phyloP scores from a whole-genome alignment of 441 rosid genomes.

The Macaranga tanarius region DNA sequence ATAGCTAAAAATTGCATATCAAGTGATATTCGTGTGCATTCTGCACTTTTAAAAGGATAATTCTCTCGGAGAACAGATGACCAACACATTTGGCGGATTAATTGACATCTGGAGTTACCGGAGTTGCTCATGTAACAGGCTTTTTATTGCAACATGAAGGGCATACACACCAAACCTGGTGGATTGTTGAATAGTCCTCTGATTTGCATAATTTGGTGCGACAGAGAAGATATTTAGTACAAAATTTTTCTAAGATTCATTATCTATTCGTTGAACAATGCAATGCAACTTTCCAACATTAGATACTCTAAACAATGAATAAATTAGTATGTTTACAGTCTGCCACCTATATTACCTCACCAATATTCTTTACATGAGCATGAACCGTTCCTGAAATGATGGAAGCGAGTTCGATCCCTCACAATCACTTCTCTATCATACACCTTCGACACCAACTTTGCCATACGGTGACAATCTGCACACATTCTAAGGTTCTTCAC shows the following conservation, averaged over 20 bases:
- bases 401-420: conserved; percentile 84
- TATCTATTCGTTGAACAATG: not conserved
- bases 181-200: not conserved
- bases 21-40: not conserved
- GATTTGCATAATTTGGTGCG: not conserved
- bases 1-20: too few relatives aligned
- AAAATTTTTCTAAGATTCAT: not conserved
- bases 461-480: conserved; percentile 67
- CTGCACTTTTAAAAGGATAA: not conserved
- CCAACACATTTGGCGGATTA: not conserved
- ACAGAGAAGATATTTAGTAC: not conserved
- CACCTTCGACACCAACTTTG: conserved; percentile 67
- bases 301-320: conserved; percentile 9
- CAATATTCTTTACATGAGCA: conserved; percentile 86
- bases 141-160: not conserved
- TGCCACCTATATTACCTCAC: conserved; percentile 26
- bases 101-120: not conserved
- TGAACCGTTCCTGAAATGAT: conserved; percentile 60
- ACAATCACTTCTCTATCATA: conserved; percentile 57
- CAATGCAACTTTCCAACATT: not conserved
- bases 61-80: not conserved
- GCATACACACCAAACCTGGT: not conserved
- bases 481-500: conserved; percentile 85
- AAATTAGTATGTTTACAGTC: conserved; percentile 1
- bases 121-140: not conserved